Conservation (phyloP, 306 rosid genomes). For the Cicer cuneatum region DNA sequence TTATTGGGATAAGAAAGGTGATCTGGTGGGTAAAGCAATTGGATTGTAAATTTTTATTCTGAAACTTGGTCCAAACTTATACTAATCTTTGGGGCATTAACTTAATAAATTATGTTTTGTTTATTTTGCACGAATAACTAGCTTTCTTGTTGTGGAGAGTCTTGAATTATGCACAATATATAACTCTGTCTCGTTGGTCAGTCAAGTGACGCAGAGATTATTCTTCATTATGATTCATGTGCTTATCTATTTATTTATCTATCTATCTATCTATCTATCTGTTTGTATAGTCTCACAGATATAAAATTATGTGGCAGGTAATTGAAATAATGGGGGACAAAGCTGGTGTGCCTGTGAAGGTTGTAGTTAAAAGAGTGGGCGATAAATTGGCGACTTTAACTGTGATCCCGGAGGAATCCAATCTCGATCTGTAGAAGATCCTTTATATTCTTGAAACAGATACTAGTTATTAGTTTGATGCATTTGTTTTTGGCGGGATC, state of each 20-base stretch:
- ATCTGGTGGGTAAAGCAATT: neutral
- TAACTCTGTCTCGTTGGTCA: neutral
- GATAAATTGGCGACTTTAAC: slow-evolving; percentile 59
- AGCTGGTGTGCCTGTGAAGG: slow-evolving; percentile 72
- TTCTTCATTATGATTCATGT: slow-evolving; percentile 17
- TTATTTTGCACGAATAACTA: neutral
- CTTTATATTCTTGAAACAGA: too few species aligned
- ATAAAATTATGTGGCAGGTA: slow-evolving; percentile 58
- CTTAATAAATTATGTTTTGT: neutral
- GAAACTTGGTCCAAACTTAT: neutral
- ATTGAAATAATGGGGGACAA: slow-evolving; percentile 77
- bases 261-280: neutral
- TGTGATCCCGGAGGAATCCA: slow-evolving; percentile 76
- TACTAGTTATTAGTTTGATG: too few species aligned
- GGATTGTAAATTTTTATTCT: neutral
- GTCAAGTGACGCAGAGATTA: neutral
- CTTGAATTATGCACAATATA: neutral
- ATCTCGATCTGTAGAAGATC: slow-evolving; percentile 52
- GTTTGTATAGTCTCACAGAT: slow-evolving; percentile 14
- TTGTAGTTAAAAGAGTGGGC: slow-evolving; percentile 60
- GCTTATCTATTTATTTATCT: neutral
- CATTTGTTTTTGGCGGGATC: neutral
- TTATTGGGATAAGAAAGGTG: slow-evolving; percentile 16
- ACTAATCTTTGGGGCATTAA: neutral
- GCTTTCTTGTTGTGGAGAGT: neutral